Evolutionary conservation across 192 early-diverging fungal species (phyloP), one percentile per base, ranked within the genome.

Genomic region (Entrophospora sp.): DNA sequence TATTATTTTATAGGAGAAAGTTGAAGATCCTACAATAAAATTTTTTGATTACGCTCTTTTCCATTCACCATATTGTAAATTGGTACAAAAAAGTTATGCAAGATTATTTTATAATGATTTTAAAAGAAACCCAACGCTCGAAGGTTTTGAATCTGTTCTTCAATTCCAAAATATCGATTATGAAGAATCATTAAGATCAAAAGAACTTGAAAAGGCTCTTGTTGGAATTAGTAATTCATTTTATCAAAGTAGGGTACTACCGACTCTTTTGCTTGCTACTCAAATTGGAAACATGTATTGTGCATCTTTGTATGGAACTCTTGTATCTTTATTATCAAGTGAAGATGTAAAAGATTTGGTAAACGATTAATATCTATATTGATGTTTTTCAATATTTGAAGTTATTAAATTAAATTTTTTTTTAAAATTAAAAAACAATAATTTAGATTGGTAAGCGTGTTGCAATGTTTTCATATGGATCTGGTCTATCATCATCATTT

Each of bases 51-150:
- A 91, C 79, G 45, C 85, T 57, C 82, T 91, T 36, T 96, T 95
- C 85, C 97, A 99, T 82, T 92, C 91, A 53, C 97, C 97, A 35
- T 97, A 97, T 85, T 88, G 89, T 74, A 99, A 99, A 83, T 83
- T 97, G 69, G 94, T 99, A 9, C 87, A 86, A 79, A 99, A 99
- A 79, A 88, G 91, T 31, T 91, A 88, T 76, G 94, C 86, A 44
- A 90, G 97, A 55, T 75, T 95, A 69, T 83, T 81, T 16, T 96
- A 89, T 79, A 95, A 96, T 74, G 97, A 99, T 73, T 94, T 93
- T 78, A 53, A 86, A 56, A 85, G 87, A 51, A 80, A 91, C 71
- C 85, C 88, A n/a, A n/a, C n/a, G n/a, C n/a, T n/a, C 27, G 81
- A 89, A 43, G 76, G 76, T 51, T 91, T 76, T 53, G 77, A 72